Evolutionary conservation across 1,284 basidiomycete species (phyloP).

Genomic region (Rhodotorula sp.): DNA sequence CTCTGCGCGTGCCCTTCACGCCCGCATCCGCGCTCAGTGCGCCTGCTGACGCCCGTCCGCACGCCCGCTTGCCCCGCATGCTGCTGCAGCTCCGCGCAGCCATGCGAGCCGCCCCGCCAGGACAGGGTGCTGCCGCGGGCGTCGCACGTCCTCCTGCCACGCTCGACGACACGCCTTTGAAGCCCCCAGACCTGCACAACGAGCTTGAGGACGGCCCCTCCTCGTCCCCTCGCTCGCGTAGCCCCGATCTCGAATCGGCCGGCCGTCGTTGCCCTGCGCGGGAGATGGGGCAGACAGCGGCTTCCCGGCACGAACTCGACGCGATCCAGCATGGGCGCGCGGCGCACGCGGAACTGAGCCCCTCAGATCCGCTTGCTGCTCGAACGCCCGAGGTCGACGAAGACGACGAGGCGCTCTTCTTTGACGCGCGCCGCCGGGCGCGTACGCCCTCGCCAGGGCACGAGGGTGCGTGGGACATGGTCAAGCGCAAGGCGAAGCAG

Average conservation of each 20-base stretch:
- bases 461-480: neutral
- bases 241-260: no score
- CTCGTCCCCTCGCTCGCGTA: neutral
- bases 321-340: neutral
- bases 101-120: no score
- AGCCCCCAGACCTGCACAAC: neutral
- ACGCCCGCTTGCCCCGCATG: no score
- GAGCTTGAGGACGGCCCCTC: neutral
- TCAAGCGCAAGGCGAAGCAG: neutral
- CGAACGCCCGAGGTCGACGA: neutral
- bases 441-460: neutral
- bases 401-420: conserved; percentile 8
- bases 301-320: neutral
- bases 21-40: no score
- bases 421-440: neutral
- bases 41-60: no score
- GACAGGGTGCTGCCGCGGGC: neutral
- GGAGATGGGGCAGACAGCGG: neutral
- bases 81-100: no score
- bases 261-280: no score
- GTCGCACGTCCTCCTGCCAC: neutral
- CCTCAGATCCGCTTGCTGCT: neutral
- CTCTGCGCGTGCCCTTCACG: no score
- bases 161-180: neutral
- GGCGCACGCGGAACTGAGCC: neutral